These are phyloP conservation scores for Nothophaeocryptopus gaeumannii DNA, from an alignment of 2,329 filamentous ascomycete species.

Conservation along the genomic window DNA sequence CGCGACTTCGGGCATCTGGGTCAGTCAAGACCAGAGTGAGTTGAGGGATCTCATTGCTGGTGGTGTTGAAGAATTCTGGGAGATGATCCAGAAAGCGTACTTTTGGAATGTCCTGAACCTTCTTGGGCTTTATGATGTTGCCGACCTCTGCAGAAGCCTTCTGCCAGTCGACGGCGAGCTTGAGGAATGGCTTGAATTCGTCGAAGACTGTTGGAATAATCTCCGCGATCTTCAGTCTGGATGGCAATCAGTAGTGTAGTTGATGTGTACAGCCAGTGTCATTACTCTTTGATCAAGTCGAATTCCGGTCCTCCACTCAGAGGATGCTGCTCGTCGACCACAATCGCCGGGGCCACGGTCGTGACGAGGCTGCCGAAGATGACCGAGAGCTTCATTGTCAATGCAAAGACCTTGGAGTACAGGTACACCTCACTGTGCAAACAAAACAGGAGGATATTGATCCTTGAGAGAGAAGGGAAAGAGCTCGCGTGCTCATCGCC, in stretches of 20 bases:
- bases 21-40: constrained; percentile 50
- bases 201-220: constrained; percentile 52
- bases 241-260: background rate
- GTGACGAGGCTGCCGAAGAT: too few relatives aligned
- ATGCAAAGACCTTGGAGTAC: too few relatives aligned
- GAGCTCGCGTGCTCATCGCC: constrained; percentile 16
- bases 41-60: constrained; percentile 24
- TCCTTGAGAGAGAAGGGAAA: constrained; percentile 6
- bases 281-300: constrained; percentile 24
- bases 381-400: too few relatives aligned
- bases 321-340: constrained; percentile 5
- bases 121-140: constrained; percentile 51
- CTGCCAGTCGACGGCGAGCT: constrained; percentile 48
- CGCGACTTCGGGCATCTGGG: constrained; percentile 56
- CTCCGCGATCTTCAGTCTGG: constrained; percentile 30
- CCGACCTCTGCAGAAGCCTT: constrained; percentile 50
- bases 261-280: background rate
- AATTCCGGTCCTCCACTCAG: constrained; percentile 7
- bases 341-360: too few relatives aligned
- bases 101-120: constrained; percentile 42
- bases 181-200: constrained; percentile 56
- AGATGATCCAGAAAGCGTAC: constrained; percentile 30
- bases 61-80: constrained; percentile 7
- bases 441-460: background rate
- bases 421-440: too few relatives aligned